phyloP scores from a whole-genome alignment of 257 asterid species.

The Petrea volubilis region DNA sequence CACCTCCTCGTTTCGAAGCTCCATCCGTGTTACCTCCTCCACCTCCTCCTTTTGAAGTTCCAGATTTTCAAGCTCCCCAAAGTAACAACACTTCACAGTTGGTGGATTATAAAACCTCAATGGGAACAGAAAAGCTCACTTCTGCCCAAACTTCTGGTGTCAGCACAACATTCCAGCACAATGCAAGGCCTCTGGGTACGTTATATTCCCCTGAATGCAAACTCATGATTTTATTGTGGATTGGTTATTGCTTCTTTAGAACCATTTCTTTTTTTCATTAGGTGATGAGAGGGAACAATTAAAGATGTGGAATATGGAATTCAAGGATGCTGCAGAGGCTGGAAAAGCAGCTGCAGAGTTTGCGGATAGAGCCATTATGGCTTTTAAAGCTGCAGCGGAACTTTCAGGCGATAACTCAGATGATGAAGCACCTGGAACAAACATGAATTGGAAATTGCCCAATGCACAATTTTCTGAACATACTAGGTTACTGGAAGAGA shows the following conservation, averaged over 20 bases:
- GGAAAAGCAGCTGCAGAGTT: conserved; percentile 93
- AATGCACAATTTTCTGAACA: conserved; percentile 35
- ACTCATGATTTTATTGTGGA: not conserved
- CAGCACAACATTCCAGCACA: conserved; percentile 33
- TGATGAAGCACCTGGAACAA: conserved; percentile 30
- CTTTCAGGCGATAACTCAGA: conserved; percentile 47
- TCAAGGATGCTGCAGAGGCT: conserved; percentile 90
- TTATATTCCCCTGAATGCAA: not conserved
- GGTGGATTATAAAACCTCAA: conserved; percentile 39
- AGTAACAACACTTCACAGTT: conserved; percentile 30
- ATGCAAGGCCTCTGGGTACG: conserved; percentile 49
- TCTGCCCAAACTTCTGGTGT: conserved; percentile 32
- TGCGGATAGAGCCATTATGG: conserved; percentile 82
- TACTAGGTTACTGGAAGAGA: conserved; percentile 35
- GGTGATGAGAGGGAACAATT: conserved; percentile 37
- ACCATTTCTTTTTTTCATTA: not conserved
- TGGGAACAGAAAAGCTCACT: conserved; percentile 29
- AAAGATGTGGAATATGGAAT: conserved; percentile 64
- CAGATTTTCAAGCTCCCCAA: conserved; percentile 36
- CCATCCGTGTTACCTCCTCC: too few relatives aligned
- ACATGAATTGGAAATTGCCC: conserved; percentile 22
- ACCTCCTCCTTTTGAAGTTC: too few relatives aligned
- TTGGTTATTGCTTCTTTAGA: not conserved
- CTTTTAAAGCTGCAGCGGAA: conserved; percentile 90
- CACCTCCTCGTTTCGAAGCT: too few relatives aligned